Base-by-base conservation (phyloP, 768 basidiomycete species). In the Myochromella boudieri region DNA sequence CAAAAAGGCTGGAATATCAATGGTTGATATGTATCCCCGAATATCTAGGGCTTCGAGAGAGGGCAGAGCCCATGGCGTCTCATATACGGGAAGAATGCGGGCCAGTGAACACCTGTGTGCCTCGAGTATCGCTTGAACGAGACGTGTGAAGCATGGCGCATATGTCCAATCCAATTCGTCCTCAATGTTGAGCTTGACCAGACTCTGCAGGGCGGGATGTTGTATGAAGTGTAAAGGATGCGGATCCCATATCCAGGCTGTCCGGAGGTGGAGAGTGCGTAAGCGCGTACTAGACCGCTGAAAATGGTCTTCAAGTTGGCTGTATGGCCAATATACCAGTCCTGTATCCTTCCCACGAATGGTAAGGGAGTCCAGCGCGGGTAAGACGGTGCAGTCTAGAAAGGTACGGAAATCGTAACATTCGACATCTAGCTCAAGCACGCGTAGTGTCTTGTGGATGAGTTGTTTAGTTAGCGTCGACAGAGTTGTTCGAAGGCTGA, bases 91-190 rank as follows among this genome's bases (percentile, higher is more conserved):
- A n/a, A n/a, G n/a, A n/a, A n/a, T n/a, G n/a, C n/a, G n/a, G n/a
- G n/a, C n/a, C n/a, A n/a, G n/a, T n/a, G n/a, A n/a, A n/a, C n/a
- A 17, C 22, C n/a, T 22, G 18, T 36, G 26, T 10, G 22, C n/a
- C 15, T 63, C 63, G 32, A 69, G 63, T 42, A 66, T 50, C 39
- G 62, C 57, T 12, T 68, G 26, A 31, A 61, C 57, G 8, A 53
- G 31, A 42, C 60, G 48, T 6, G 63, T 67, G 28, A 71, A 60
- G 48, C 65, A 63, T 0, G 68, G 63, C 34, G 62, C 60, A 60
- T 57, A 63, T 39, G 62, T 62, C 68, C 68, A 69, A 44, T 65
- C 64, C 39, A 57, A 51, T 37, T 57, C 55, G 51, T 70, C 66
- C 32, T 66, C 60, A 14, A 70, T 58, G n/a, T 64, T 56, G 36